phyloP scores from a whole-genome alignment of 1,284 basidiomycete species.

The Puccinia novopanici region DNA sequence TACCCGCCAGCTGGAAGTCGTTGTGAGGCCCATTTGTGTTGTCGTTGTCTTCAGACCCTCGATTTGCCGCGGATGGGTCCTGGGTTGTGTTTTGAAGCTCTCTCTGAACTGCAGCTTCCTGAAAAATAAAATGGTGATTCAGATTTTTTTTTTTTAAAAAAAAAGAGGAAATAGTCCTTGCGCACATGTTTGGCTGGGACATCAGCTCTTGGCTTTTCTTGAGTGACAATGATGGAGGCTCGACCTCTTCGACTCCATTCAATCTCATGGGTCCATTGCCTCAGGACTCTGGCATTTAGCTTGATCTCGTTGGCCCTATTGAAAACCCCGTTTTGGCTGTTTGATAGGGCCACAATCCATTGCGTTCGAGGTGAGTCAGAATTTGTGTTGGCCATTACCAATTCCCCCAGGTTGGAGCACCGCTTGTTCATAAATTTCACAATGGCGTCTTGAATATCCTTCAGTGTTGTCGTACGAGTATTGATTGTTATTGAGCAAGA shows the following conservation, averaged over 20 bases:
- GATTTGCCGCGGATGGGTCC: not conserved
- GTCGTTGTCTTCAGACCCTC: not conserved
- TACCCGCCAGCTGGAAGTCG: not conserved
- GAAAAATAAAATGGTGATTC: not conserved
- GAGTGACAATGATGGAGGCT: not conserved
- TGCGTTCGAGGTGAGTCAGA: not conserved
- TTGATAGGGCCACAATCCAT: not conserved
- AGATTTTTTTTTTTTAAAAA: not conserved
- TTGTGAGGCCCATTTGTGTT: not conserved
- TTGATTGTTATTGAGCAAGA: not conserved
- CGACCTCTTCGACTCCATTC: not conserved
- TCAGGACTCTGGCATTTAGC: not conserved
- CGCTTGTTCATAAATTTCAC: not conserved
- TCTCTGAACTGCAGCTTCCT: constrained; percentile 5
- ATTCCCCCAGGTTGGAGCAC: not conserved
- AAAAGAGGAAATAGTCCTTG: not conserved
- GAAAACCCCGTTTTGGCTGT: not conserved
- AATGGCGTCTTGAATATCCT: not conserved
- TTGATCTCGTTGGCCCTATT: not conserved
- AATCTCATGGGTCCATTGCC: not conserved
- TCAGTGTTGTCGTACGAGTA: not conserved
- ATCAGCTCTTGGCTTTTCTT: not conserved
- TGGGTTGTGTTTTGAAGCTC: not conserved
- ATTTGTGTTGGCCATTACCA: not conserved
- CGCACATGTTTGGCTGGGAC: not conserved